Base-by-base conservation (phyloP, 106 monocot species). In the Allium cepa region DNA sequence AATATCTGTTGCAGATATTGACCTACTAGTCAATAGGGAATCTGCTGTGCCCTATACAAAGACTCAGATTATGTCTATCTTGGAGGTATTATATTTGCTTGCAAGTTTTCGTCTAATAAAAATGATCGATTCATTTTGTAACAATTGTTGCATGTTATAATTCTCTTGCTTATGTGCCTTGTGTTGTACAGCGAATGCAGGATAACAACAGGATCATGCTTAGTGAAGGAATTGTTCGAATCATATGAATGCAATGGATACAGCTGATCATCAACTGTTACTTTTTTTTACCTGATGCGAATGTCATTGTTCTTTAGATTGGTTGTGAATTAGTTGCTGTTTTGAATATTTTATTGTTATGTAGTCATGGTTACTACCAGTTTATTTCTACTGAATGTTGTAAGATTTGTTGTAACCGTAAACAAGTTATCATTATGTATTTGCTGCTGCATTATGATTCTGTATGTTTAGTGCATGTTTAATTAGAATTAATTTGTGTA, bases 161-260 rank as follows among this genome's bases (percentile, higher is more conserved):
- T 36, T 1, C 36, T 36, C 5, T 36, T 36, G 3, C 22, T 2
- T 36, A 65, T 49, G 49, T 57, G 22, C 26, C 22, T 10, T 49
- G 9, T 64, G 16, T 73, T 70, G 48, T 67, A 59, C 95, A 99
- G 97, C 75, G 79, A 66, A 92, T 99, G 92, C 92, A 99, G 71
- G 84, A 82, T n/a, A 56, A 73, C 5, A 99, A 99, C 72, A 87
- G 92, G 62, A 77, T 99, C 68, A 99, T 99, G 97, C 78, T 99
- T n/a, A 75, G 70, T 48, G 76, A 90, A 60, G 92, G 82, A 27
- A 79, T 83, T 46, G 81, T 92, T 66, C 78, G 82, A 51, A 82
- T 97, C 36, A 88, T 96, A 50, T 96, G 66, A 88, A 50, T 10
- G 66, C 4, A 4, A 36, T 36, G 36, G 36, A 36, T 36, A 5